These are phyloP conservation scores for Lepraria neglecta DNA, from an alignment of 495 filamentous ascomycete species.

Conservation along the genomic window DNA sequence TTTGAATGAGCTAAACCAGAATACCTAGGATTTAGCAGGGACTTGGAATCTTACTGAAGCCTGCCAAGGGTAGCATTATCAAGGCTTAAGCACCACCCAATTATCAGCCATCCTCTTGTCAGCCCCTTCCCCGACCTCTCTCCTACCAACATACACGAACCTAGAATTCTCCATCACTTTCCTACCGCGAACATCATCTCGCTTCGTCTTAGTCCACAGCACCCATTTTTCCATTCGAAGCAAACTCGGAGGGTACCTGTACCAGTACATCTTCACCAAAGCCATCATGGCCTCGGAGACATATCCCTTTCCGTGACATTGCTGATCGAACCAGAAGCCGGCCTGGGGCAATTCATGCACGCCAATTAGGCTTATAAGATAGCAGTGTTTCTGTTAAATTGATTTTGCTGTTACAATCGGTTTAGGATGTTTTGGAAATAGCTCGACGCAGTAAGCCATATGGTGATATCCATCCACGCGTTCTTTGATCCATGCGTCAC, in stretches of 20 bases:
- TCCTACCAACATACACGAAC: too few species aligned
- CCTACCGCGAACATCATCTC: too few species aligned
- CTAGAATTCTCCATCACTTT: too few species aligned
- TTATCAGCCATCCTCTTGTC: too few species aligned
- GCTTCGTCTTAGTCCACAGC: too few species aligned
- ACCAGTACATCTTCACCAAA: slow-evolving; percentile 32
- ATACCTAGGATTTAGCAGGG: too few species aligned
- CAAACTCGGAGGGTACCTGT: slow-evolving; percentile 14
- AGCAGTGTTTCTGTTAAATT: background rate
- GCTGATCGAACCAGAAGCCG: slow-evolving; percentile 32
- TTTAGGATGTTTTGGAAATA: background rate
- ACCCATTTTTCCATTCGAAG: background rate
- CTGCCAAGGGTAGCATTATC: too few species aligned
- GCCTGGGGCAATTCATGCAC: slow-evolving; percentile 27
- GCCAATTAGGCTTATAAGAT: slow-evolving; percentile 13
- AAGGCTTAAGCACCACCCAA: too few species aligned
- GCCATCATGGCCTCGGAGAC: slow-evolving; percentile 34
- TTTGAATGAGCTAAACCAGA: too few species aligned
- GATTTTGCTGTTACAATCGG: background rate
- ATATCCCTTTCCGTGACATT: slow-evolving; percentile 34
- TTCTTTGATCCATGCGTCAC: slow-evolving; percentile 2
- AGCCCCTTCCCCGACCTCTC: too few species aligned
- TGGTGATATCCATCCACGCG: background rate
- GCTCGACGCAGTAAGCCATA: too few species aligned
- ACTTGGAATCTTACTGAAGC: too few species aligned